phyloP scores from a whole-genome alignment of 1,284 basidiomycete genomes.

The Volvariella volvacea region DNA sequence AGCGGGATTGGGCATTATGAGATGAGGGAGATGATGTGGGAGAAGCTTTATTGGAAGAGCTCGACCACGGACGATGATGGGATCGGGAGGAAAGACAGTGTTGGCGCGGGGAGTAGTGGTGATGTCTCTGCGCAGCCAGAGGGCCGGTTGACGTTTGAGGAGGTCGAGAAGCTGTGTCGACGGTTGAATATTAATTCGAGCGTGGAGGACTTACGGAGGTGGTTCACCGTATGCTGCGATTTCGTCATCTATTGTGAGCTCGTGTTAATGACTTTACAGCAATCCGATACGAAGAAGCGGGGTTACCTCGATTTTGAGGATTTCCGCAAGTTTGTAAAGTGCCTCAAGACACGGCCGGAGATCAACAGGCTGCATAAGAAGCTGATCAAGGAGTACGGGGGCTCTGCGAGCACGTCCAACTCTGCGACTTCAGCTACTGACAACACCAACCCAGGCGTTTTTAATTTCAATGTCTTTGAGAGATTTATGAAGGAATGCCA shows the following conservation, averaged over 20 bases:
- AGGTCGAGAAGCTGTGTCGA: slow-evolving; percentile 71
- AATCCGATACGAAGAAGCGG: slow-evolving; percentile 56
- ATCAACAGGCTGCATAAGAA: slow-evolving; percentile 62
- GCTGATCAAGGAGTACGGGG: slow-evolving; percentile 24
- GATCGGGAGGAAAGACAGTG: slow-evolving; percentile 42
- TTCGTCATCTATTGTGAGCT: neutral
- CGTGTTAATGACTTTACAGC: slow-evolving; percentile 28
- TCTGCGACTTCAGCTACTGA: too few relatives aligned
- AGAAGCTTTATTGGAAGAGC: slow-evolving; percentile 80
- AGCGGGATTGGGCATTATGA: slow-evolving; percentile 56
- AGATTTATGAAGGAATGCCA: slow-evolving; percentile 66
- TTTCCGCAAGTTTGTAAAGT: slow-evolving; percentile 81
- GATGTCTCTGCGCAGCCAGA: too few relatives aligned
- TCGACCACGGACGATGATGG: slow-evolving; percentile 41
- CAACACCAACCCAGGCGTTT: slow-evolving; percentile 26
- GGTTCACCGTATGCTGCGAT: slow-evolving; percentile 54
- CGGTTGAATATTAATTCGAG: slow-evolving; percentile 68
- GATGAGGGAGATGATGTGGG: slow-evolving; percentile 69
- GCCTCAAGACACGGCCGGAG: slow-evolving; percentile 80
- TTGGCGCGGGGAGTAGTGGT: too few relatives aligned
- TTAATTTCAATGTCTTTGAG: slow-evolving; percentile 55
- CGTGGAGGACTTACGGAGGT: slow-evolving; percentile 45
- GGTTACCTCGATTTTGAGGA: slow-evolving; percentile 76
- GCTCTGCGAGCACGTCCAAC: neutral
- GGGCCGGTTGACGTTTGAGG: slow-evolving; percentile 39